Base-by-base conservation (phyloP, 305 asterid genomes). In the Solanum chacoense region DNA sequence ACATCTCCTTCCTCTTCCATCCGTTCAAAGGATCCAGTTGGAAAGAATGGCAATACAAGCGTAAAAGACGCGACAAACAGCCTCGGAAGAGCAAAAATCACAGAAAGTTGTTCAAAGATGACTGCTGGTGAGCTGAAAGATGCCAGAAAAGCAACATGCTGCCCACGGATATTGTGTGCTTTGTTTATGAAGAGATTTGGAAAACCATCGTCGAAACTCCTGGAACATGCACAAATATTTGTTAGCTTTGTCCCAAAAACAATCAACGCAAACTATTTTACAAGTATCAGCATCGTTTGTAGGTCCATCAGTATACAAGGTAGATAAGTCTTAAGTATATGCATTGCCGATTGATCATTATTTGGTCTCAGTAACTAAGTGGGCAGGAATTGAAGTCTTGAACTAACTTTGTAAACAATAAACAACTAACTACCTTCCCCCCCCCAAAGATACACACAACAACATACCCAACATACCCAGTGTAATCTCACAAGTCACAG, bases 1-100 rank as follows among this genome's bases (percentile, higher is more conserved):
- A 97, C 99, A 89, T 97, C 99, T 45, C 99, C 99, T 91, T 97
- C 99, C 94, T 95, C 99, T 95, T 97, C 99, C 88, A 96, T 92
- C 85, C 99, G 90, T 90, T 97, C 99, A 89, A 97, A 97, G 72
- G 99, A 95, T 78, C 99, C 99, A 35, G 99, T 97, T 50, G 99
- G 99, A 86, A 97, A 97, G 93, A 96, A 97, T 80, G 99, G 99
- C 90, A 97, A 89, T 28, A 96, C 98, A 89, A 97, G 91, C 0
- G 97, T 91, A 88, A 97, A 96, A 4, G 99, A 97, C 65, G 99
- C 99, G 63, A 93, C 97, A 89, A 96, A 97, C 76, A 96, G 93
- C 97, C 95, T 96, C 0, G 99, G 99, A 87, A 97, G 98, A 11
- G 99, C 99, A 91, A 94, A 97, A 72, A 97, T 97, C 91, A 97